These are phyloP conservation scores for Prinsepia uniflora DNA, from an alignment of 306 rosid species.

Conservation along the genomic window DNA sequence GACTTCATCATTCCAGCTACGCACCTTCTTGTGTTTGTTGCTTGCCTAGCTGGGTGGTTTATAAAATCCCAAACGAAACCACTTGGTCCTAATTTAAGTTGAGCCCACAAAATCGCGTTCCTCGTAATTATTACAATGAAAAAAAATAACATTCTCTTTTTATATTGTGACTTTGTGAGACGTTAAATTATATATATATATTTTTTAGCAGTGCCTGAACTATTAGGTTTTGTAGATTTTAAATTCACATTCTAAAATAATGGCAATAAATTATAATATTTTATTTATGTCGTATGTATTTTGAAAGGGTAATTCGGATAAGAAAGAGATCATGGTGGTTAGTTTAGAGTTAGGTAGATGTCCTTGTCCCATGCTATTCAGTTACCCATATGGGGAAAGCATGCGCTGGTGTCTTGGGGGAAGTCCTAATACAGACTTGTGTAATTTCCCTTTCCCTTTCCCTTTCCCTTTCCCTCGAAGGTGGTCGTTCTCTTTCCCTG, in stretches of 20 bases:
- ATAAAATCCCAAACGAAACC: neutral
- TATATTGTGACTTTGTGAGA: too few species aligned
- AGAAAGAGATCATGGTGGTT: neutral
- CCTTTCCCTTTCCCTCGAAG: conserved; percentile 7
- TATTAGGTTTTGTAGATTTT: too few species aligned
- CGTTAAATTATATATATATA: too few species aligned
- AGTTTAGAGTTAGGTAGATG: neutral
- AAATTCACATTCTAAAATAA: neutral
- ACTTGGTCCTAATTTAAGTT: neutral
- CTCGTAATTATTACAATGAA: neutral
- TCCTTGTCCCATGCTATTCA: conserved; percentile 12
- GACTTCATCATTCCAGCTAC: conserved; percentile 43
- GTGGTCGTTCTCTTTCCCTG: neutral
- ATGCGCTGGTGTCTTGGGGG: conserved; percentile 13
- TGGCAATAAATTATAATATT: too few species aligned
- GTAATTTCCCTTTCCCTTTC: neutral
- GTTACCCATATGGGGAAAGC: conserved; percentile 13
- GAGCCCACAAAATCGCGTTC: neutral
- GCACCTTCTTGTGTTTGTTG: conserved; percentile 33
- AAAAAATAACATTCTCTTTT: neutral
- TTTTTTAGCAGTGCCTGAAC: too few species aligned
- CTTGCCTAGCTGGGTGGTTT: neutral
- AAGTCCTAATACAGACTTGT: neutral
- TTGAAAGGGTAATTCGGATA: neutral
- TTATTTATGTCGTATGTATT: neutral